These are phyloP conservation scores for Heritiera littoralis DNA, from an alignment of 345 rosid species.

Conservation along the genomic window DNA sequence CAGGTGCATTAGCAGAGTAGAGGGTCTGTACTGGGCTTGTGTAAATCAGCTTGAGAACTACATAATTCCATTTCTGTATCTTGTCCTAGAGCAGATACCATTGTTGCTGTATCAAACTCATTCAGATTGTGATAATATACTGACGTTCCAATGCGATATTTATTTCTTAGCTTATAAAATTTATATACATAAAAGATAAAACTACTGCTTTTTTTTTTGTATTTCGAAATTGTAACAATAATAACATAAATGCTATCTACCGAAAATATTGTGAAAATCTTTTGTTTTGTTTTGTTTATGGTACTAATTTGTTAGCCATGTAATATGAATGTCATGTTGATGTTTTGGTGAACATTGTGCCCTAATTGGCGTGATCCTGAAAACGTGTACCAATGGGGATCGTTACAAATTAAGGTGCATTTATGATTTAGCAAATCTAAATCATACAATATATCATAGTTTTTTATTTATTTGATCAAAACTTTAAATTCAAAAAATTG, in stretches of 20 bases:
- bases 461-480: too few species aligned
- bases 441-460: too few species aligned
- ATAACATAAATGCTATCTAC: neutral
- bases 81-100: conserved; percentile 25
- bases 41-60: conserved; percentile 37
- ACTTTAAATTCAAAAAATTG: neutral
- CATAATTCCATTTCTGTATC: conserved; percentile 33
- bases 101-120: conserved; percentile 22
- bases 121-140: conserved; percentile 26
- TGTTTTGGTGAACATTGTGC: conserved; percentile 2
- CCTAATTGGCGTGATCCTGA: neutral
- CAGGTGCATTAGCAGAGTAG: conserved; percentile 45
- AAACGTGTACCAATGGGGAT: neutral
- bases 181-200: neutral
- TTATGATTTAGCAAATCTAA: too few species aligned
- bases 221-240: conserved; percentile 4
- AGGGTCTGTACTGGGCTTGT: conserved; percentile 29
- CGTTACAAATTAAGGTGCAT: neutral
- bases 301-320: neutral
- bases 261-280: neutral
- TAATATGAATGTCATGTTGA: neutral
- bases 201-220: neutral
- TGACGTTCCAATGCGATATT: conserved; percentile 16
- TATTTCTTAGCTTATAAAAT: neutral
- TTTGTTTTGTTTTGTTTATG: neutral